These are phyloP conservation scores for Lichtheimia corymbifera DNA, from an alignment of 371 early-diverging fungal genomes.

Conservation along the genomic window DNA sequence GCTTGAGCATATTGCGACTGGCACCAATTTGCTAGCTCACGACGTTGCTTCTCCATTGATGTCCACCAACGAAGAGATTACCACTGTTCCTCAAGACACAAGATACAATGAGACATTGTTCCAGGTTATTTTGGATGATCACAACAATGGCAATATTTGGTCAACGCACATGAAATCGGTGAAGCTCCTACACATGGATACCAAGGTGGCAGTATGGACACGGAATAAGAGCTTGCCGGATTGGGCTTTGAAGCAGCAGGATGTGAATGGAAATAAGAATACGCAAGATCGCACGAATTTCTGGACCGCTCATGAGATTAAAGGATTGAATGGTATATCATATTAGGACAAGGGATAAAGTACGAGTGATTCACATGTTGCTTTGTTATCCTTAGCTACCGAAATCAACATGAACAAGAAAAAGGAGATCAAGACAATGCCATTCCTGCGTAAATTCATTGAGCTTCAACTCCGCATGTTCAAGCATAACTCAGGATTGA, in stretches of 20 bases:
- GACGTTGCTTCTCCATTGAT: constrained; percentile 97
- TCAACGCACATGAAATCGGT: constrained; percentile 65
- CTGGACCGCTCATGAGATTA: constrained; percentile 78
- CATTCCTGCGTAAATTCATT: constrained; percentile 82
- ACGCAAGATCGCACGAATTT: constrained; percentile 66
- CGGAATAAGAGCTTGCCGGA: constrained; percentile 80
- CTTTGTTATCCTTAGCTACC: constrained; percentile 16
- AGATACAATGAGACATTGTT: constrained; percentile 69
- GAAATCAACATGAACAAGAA: constrained; percentile 35
- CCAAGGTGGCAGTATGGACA: constrained; percentile 82
- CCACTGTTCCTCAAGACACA: constrained; percentile 61
- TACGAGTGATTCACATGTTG: not conserved
- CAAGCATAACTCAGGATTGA: constrained; percentile 87
- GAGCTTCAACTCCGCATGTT: constrained; percentile 93
- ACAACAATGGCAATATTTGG: constrained; percentile 42
- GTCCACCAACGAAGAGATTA: constrained; percentile 95
- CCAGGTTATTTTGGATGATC: constrained; percentile 60
- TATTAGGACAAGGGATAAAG: constrained; percentile 2
- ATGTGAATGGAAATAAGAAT: constrained; percentile 96
- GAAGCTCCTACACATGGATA: constrained; percentile 77
- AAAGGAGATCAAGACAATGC: constrained; percentile 48
- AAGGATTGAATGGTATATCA: constrained; percentile 60
- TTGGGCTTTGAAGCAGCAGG: constrained; percentile 95
- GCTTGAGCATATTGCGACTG: constrained; percentile 69
- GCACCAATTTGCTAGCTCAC: constrained; percentile 83